These are phyloP conservation scores for Rhizopus stolonifer DNA, from an alignment of 371 early-diverging fungal species.

Conservation along the genomic window DNA sequence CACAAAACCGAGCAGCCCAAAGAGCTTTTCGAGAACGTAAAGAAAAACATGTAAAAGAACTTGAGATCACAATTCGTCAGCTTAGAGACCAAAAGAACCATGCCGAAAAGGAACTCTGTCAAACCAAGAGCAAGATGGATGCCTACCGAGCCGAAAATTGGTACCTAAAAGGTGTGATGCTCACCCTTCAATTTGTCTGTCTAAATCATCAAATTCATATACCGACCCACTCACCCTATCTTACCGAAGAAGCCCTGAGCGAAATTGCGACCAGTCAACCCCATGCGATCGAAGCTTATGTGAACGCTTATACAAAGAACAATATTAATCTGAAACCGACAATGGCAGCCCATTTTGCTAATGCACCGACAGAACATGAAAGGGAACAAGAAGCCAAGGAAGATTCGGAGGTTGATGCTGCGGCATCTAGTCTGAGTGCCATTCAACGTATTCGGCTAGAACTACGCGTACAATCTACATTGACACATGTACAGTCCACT, in stretches of 20 bases:
- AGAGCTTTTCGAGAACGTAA: constrained; percentile 79
- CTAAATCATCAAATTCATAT: constrained; percentile 39
- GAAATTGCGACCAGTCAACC: constrained; percentile 37
- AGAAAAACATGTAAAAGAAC: constrained; percentile 63
- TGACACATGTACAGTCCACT: constrained; percentile 21
- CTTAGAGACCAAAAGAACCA: constrained; percentile 54
- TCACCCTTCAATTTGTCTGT: constrained; percentile 52
- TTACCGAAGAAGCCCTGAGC: constrained; percentile 27
- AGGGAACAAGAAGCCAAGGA: constrained; percentile 1
- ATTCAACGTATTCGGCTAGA: constrained; percentile 46
- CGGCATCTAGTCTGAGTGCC: constrained; percentile 37
- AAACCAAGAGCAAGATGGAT: constrained; percentile 48
- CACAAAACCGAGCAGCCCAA: constrained; percentile 80
- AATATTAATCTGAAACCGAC: constrained; percentile 36
- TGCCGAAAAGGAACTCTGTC: constrained; percentile 38
- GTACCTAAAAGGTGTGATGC: constrained; percentile 53
- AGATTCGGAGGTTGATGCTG: constrained; percentile 1
- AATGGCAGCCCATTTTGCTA: constrained; percentile 36
- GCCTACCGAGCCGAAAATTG: constrained; percentile 57
- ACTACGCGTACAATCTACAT: constrained; percentile 36
- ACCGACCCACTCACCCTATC: constrained; percentile 42
- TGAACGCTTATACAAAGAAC: constrained; percentile 40
- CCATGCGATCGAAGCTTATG: constrained; percentile 41
- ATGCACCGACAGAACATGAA: constrained; percentile 3
- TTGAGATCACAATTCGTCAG: constrained; percentile 65